Percentiles rank a stretch among this genome's conserved stretches.
Conservation (phyloP, 2,329 filamentous ascomycete species). For the Fusarium sp. region DNA sequence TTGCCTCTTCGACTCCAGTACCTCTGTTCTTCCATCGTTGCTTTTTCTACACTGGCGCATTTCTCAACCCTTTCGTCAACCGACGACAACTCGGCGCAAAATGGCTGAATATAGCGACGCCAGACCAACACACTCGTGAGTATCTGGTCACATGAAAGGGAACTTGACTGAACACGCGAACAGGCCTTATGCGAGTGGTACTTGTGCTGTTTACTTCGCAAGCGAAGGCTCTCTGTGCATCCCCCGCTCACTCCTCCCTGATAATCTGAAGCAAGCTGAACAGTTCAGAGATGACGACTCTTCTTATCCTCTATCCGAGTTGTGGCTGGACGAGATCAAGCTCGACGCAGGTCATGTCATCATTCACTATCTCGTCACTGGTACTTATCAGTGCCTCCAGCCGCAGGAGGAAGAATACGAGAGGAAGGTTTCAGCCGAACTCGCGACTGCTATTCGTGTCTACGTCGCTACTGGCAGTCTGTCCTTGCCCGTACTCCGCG, state of each 20-base stretch:
- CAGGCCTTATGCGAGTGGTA: slow-evolving; percentile 5
- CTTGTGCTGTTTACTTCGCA: slow-evolving; percentile 1
- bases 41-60: no score
- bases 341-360: slow-evolving; percentile 3
- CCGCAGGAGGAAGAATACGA: accelerated
- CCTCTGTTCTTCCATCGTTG: no score
- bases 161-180: not conserved
- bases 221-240: not conserved
- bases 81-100: not conserved
- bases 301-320: accelerated
- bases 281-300: accelerated
- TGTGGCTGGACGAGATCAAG: not conserved
- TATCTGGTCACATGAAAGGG: no score
- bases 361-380: slow-evolving; percentile 9
- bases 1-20: not conserved
- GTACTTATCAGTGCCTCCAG: slow-evolving; percentile 5
- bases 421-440: not conserved
- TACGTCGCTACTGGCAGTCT: not conserved
- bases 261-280: not conserved
- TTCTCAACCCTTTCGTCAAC: not conserved
- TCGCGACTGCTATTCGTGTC: slow-evolving; percentile 1
- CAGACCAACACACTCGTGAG: not conserved
- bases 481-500: not conserved
- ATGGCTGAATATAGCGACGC: not conserved
- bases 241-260: not conserved